A percentile compares a stretch with the other conserved stretches of the same genome.
phyloP scores from a whole-genome alignment of 192 early-diverging fungal species.

The Rhizophlyctis rosea region DNA sequence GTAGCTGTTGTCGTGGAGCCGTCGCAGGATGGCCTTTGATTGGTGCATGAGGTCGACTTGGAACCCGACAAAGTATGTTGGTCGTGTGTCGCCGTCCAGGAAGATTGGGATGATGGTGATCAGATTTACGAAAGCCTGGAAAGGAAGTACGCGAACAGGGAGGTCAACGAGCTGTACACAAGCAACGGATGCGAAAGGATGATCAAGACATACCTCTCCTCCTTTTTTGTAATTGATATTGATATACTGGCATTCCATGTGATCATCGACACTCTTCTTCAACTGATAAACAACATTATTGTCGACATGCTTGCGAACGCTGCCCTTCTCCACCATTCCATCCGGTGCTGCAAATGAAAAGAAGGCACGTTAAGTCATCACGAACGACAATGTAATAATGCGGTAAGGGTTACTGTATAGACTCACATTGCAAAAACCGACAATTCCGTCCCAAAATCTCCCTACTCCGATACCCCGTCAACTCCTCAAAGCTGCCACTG shows the following conservation, averaged over 20 bases:
- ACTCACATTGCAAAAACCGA: slow-evolving; percentile 37
- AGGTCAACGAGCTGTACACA: background rate
- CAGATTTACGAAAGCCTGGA: slow-evolving; percentile 59
- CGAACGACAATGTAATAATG: background rate
- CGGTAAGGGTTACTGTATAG: background rate
- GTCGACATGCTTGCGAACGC: slow-evolving; percentile 50
- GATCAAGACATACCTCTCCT: slow-evolving; percentile 42
- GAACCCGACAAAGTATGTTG: slow-evolving; percentile 56
- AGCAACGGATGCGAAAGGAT: background rate
- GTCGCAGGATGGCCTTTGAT: slow-evolving; percentile 52
- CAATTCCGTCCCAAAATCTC: slow-evolving; percentile 42
- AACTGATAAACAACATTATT: slow-evolving; percentile 53
- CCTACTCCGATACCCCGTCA: slow-evolving; percentile 43
- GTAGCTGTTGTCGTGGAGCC: slow-evolving; percentile 33
- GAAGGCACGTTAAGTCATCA: background rate
- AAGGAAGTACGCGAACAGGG: background rate
- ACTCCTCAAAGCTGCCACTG: slow-evolving; percentile 51
- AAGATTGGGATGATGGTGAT: slow-evolving; percentile 61
- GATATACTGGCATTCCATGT: slow-evolving; percentile 56
- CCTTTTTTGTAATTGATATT: slow-evolving; percentile 65
- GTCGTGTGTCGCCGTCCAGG: slow-evolving; percentile 28
- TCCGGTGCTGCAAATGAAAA: slow-evolving; percentile 26
- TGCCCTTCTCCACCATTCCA: slow-evolving; percentile 50
- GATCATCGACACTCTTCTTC: slow-evolving; percentile 42
- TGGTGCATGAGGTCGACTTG: slow-evolving; percentile 65